These are phyloP conservation scores for Pseudonectria buxi DNA, from an alignment of 2,329 filamentous ascomycete species.

Conservation along the genomic window DNA sequence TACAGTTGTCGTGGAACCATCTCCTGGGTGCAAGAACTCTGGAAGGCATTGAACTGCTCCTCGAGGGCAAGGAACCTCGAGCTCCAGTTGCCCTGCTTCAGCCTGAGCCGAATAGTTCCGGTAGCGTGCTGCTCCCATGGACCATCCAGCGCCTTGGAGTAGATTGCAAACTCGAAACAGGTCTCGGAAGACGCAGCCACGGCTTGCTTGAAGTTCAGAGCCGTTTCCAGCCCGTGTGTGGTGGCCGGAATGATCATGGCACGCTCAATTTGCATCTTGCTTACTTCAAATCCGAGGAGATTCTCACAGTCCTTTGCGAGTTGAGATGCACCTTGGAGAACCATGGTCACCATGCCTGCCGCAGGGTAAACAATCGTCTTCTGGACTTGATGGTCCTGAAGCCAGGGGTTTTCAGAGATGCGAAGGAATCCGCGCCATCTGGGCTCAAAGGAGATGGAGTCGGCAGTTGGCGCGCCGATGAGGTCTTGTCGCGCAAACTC, in stretches of 20 bases:
- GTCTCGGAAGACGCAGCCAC: background rate
- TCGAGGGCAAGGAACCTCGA: constrained; percentile 14
- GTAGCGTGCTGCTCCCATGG: constrained; percentile 39
- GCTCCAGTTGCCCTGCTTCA: constrained; percentile 14
- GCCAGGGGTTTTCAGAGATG: constrained; percentile 44
- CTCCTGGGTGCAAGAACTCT: constrained; percentile 24
- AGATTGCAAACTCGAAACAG: constrained; percentile 36
- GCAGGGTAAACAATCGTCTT: constrained; percentile 45
- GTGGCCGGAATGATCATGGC: constrained; percentile 45
- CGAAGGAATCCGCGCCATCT: constrained; percentile 45
- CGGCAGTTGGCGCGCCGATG: constrained; percentile 39
- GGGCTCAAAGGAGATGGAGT: constrained; percentile 39
- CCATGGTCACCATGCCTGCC: constrained; percentile 44
- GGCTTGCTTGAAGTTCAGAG: constrained; percentile 35
- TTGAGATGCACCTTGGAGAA: constrained; percentile 39
- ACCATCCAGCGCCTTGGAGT: constrained; percentile 35
- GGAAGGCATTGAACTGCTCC: constrained; percentile 17
- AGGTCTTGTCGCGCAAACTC: constrained; percentile 43
- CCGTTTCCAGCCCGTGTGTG: constrained; percentile 42
- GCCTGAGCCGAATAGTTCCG: constrained; percentile 25
- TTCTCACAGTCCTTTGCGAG: constrained; percentile 19
- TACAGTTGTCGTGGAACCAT: constrained; percentile 42
- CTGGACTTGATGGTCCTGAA: constrained; percentile 45
- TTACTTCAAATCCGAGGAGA: constrained; percentile 36
- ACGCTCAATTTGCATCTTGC: constrained; percentile 39